Conservation (phyloP, 495 filamentous ascomycete genomes). For the Aspergillus indologenus region DNA sequence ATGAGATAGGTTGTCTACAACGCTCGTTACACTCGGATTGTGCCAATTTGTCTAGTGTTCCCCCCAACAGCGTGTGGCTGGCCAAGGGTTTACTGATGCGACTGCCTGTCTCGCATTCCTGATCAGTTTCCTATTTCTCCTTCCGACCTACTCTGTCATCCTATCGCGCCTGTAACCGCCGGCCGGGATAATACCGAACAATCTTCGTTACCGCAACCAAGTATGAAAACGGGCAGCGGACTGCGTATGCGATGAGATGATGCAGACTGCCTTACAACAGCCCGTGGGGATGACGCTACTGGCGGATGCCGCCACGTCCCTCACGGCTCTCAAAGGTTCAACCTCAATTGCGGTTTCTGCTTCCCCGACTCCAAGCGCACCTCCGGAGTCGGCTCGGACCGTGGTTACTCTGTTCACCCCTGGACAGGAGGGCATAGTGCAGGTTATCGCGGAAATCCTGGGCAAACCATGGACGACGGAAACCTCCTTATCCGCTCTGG, state of each 20-base stretch:
- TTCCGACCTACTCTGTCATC: background rate
- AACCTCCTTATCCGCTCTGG: slow-evolving; percentile 49
- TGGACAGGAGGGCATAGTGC: slow-evolving; percentile 63
- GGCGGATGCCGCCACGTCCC: slow-evolving; percentile 20
- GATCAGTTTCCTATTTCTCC: background rate
- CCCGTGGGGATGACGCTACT: slow-evolving; percentile 38
- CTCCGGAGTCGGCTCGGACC: slow-evolving; percentile 25
- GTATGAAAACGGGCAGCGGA: slow-evolving; percentile 2
- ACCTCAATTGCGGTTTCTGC: slow-evolving; percentile 7
- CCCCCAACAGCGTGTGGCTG: background rate
- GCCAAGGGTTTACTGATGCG: background rate
- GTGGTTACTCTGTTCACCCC: slow-evolving; percentile 59
- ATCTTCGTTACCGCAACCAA: background rate
- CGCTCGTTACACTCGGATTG: background rate
- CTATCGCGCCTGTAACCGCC: background rate
- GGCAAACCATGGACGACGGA: slow-evolving; percentile 62
- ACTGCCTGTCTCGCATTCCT: background rate
- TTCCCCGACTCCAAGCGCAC: slow-evolving; percentile 12
- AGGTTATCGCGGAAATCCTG: slow-evolving; percentile 63
- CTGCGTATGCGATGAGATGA: slow-evolving; percentile 37
- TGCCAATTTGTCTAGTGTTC: background rate
- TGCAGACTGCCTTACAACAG: slow-evolving; percentile 38
- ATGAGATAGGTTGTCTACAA: background rate
- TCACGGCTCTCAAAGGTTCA: slow-evolving; percentile 14
- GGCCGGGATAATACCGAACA: background rate